A percentile compares a stretch with the other conserved stretches of the same genome.
phyloP scores from a whole-genome alignment of 1,284 basidiomycete species.

The Cutaneotrichosporon cavernicola region DNA sequence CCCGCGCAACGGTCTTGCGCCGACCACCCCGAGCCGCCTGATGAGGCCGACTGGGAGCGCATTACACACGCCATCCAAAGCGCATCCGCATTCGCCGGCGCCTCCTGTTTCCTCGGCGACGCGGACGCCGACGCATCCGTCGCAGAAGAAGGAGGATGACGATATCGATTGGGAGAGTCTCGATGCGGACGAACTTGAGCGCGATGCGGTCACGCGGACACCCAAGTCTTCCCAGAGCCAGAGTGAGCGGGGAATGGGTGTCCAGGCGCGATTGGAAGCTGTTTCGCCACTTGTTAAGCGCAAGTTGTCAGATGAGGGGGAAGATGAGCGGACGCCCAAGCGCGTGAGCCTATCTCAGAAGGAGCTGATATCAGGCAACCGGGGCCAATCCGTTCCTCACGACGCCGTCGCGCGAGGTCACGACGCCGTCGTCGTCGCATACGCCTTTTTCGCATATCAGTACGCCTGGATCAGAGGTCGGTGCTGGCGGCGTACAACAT shows the following conservation, averaged over 20 bases:
- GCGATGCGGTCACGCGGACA: conserved; percentile 27
- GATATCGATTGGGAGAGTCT: conserved; percentile 44
- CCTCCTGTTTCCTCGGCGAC: background rate
- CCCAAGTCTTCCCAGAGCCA: background rate
- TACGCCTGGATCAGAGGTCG: conserved; percentile 2
- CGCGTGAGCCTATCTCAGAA: background rate
- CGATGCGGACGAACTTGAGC: conserved; percentile 40
- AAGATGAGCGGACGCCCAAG: conserved; percentile 6
- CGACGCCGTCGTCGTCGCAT: conserved; percentile 1
- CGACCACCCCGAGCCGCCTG: conserved; percentile 11
- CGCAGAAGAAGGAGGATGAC: conserved; percentile 1
- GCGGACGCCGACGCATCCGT: background rate
- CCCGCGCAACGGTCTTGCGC: background rate
- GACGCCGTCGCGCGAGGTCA: conserved; percentile 6
- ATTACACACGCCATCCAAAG: background rate
- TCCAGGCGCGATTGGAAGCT: conserved; percentile 12
- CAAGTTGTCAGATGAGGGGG: conserved; percentile 13
- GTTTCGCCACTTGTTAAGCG: conserved; percentile 9
- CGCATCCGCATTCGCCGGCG: background rate
- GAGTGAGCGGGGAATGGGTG: background rate
- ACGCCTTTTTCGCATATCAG: background rate
- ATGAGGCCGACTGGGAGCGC: conserved; percentile 9
- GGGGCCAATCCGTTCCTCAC: conserved; percentile 18
- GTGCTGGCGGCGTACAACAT: conserved; percentile 22
- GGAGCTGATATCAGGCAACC: background rate